phyloP scores from a whole-genome alignment of 108 stramenopile genomes.

The Cyclotella kingstonii region DNA sequence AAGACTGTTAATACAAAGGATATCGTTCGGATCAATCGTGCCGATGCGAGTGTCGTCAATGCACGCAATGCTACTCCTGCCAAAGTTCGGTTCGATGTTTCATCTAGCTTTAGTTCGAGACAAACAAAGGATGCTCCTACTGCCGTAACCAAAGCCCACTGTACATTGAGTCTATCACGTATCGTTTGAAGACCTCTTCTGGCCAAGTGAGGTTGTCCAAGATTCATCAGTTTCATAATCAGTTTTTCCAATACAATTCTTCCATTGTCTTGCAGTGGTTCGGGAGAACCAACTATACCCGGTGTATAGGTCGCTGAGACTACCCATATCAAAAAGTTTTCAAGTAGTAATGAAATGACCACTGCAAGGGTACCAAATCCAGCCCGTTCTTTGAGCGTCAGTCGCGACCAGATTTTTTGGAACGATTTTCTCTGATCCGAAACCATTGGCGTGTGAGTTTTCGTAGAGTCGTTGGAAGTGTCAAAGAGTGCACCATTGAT shows the following conservation, averaged over 20 bases:
- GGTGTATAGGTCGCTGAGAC: conserved; percentile 75
- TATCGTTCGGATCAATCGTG: conserved; percentile 63
- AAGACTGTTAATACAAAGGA: conserved; percentile 74
- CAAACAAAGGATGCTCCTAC: conserved; percentile 60
- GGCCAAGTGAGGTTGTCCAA: conserved; percentile 25
- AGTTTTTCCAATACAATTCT: conserved; percentile 51
- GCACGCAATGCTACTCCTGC: conserved; percentile 55
- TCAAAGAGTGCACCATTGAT: background rate
- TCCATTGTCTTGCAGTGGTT: conserved; percentile 80
- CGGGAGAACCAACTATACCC: conserved; percentile 41
- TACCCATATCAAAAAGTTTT: conserved; percentile 86
- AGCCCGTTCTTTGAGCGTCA: conserved; percentile 31
- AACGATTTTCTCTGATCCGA: background rate
- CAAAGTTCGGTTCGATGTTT: conserved; percentile 35
- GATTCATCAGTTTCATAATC: conserved; percentile 31
- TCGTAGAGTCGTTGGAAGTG: background rate
- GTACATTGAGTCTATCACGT: conserved; percentile 64
- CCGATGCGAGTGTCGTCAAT: conserved; percentile 54
- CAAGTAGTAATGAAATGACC: conserved; percentile 53
- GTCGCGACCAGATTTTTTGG: conserved; percentile 20
- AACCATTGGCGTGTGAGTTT: background rate
- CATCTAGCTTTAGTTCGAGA: conserved; percentile 43
- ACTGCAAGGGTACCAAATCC: conserved; percentile 30
- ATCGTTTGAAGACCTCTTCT: conserved; percentile 56
- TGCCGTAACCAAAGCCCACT: conserved; percentile 69